These are phyloP conservation scores for Boletus rubroflammeus DNA, from an alignment of 768 basidiomycete species.

Conservation along the genomic window DNA sequence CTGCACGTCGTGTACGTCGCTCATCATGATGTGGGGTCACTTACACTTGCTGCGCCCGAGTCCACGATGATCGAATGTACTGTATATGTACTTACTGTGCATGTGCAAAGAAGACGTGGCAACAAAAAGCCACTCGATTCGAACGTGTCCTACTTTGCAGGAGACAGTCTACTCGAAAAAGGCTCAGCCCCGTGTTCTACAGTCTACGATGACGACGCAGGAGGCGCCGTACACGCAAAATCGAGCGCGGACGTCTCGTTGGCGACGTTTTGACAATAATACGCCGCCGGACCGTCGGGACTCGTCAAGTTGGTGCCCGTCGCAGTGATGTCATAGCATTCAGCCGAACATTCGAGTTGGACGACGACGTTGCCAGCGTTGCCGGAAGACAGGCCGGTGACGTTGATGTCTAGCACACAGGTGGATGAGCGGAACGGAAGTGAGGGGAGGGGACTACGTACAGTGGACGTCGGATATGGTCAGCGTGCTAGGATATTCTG, in stretches of 20 bases:
- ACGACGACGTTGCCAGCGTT: constrained; percentile 37
- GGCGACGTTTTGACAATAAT: constrained; percentile 37
- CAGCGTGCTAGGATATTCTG: constrained; percentile 35
- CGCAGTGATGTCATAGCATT: constrained; percentile 38
- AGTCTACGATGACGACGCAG: neutral
- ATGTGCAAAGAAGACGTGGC: neutral
- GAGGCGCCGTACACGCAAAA: constrained; percentile 22
- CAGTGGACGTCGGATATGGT: constrained; percentile 43
- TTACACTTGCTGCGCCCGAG: neutral
- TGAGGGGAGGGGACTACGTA: constrained; percentile 12
- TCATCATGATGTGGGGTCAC: neutral
- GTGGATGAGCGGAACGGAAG: neutral
- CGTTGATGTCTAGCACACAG: constrained; percentile 31
- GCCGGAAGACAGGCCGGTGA: constrained; percentile 44
- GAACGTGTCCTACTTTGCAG: neutral
- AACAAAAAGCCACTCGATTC: neutral
- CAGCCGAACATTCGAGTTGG: constrained; percentile 39
- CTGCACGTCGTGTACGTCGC: neutral
- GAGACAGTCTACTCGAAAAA: neutral
- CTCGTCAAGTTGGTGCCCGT: constrained; percentile 21
- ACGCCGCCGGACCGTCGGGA: constrained; percentile 31
- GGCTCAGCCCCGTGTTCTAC: neutral
- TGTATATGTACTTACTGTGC: neutral
- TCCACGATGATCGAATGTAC: neutral
- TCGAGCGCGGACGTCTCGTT: constrained; percentile 29